These are phyloP conservation scores for Ceriops decandra DNA, from an alignment of 345 rosid species.

Conservation along the genomic window DNA sequence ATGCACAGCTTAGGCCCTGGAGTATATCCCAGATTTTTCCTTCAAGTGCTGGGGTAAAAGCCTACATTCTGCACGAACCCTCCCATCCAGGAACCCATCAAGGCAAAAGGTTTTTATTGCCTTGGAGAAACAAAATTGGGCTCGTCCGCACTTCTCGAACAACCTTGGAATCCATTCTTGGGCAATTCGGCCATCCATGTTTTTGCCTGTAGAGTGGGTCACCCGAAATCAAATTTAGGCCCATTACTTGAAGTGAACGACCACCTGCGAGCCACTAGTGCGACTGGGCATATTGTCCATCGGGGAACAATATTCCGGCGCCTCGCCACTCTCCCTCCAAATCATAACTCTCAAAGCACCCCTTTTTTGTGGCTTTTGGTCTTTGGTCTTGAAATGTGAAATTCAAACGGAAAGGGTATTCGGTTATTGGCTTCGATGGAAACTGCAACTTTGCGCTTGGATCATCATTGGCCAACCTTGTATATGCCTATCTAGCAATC, in stretches of 20 bases:
- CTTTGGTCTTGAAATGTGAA: not conserved
- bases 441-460: conserved; percentile 32
- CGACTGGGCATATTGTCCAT: too few species aligned
- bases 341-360: not conserved
- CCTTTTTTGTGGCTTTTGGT: not conserved
- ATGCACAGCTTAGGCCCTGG: too few species aligned
- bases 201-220: not conserved
- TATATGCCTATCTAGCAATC: conserved; percentile 11
- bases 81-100: too few species aligned
- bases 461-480: conserved; percentile 14
- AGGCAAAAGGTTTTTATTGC: too few species aligned
- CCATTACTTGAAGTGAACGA: not conserved
- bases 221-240: not conserved
- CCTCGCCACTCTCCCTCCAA: not conserved
- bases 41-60: too few species aligned
- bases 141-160: too few species aligned
- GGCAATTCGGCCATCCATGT: too few species aligned
- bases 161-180: too few species aligned
- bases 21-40: too few species aligned
- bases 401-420: not conserved
- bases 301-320: too few species aligned
- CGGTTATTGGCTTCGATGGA: conserved; percentile 35
- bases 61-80: too few species aligned
- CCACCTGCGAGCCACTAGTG: not conserved
- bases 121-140: too few species aligned